These are phyloP conservation scores for Melaleuca alternifolia DNA, from an alignment of 345 rosid genomes.

Conservation along the genomic window DNA sequence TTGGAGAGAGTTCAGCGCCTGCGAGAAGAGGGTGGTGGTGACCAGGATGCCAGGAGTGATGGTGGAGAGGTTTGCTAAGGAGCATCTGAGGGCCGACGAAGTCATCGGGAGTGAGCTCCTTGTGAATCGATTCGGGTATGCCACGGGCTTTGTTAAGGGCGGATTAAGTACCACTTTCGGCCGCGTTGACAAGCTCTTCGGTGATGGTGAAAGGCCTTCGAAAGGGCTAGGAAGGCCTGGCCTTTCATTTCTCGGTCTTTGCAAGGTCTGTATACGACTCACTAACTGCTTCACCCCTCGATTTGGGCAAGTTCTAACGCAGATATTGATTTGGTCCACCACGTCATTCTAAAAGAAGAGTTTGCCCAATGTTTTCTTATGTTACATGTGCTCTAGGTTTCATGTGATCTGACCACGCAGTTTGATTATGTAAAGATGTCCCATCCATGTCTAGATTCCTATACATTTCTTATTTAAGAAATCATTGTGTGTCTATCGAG, in stretches of 20 bases:
- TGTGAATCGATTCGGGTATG: constrained; percentile 57
- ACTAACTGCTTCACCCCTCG: background rate
- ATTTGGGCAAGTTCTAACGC: background rate
- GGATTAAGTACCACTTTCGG: constrained; percentile 9
- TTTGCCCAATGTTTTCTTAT: background rate
- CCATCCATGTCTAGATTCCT: background rate
- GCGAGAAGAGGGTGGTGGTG: constrained; percentile 56
- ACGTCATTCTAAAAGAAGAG: background rate
- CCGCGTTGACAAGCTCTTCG: constrained; percentile 35
- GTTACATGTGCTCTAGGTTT: background rate
- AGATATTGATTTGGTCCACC: background rate
- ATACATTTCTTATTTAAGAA: background rate
- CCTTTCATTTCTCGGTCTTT: constrained; percentile 39
- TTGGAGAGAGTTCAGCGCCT: constrained; percentile 55
- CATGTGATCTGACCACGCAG: too few relatives aligned
- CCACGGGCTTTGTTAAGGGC: constrained; percentile 40
- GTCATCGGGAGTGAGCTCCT: constrained; percentile 62
- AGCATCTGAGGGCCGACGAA: constrained; percentile 65
- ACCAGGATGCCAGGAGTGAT: constrained; percentile 62
- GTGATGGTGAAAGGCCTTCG: constrained; percentile 26
- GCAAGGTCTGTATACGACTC: constrained; percentile 40
- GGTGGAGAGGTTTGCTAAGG: constrained; percentile 76
- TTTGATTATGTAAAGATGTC: background rate
- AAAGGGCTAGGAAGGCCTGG: constrained; percentile 37
- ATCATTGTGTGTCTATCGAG: too few relatives aligned